Evolutionary conservation across 1,139 yeast species (phyloP).

Genomic region (Nakaseomyces glabratus): DNA sequence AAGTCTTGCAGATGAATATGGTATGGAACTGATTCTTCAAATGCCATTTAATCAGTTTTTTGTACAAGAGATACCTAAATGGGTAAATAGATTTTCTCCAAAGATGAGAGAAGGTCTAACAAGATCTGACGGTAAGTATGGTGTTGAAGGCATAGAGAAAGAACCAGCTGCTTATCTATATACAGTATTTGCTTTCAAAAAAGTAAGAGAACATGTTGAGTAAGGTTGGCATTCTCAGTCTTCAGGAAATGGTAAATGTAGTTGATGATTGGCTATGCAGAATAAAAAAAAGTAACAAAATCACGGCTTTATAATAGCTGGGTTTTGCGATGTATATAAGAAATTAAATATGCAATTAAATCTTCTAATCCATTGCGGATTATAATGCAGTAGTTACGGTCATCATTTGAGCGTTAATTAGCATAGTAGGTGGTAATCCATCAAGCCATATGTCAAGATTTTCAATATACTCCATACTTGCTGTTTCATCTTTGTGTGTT

Average conservation of each 20-base stretch:
- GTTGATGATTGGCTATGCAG: background rate
- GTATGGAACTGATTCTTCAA: conserved; percentile 60
- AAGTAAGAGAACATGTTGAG: conserved; percentile 23
- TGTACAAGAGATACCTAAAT: conserved; percentile 65
- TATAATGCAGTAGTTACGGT: conserved; percentile 88
- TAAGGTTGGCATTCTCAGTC: background rate
- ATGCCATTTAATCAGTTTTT: conserved; percentile 78
- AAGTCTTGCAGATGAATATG: conserved; percentile 74
- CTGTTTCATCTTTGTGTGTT: conserved; percentile 60
- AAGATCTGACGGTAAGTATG: conserved; percentile 69
- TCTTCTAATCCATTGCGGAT: background rate
- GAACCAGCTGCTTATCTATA: conserved; percentile 64
- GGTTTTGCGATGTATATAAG: no score
- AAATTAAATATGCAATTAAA: conserved; percentile 1
- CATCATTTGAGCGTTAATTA: conserved; percentile 84
- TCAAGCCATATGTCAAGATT: conserved; percentile 74
- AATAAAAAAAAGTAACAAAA: background rate
- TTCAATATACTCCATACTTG: conserved; percentile 64
- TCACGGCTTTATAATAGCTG: no score
- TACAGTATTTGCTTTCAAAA: conserved; percentile 31
- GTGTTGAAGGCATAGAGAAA: conserved; percentile 82
- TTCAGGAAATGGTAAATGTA: background rate
- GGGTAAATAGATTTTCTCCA: conserved; percentile 50
- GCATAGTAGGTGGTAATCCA: conserved; percentile 68
- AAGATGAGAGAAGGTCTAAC: conserved; percentile 62